Evolutionary conservation across 2,329 filamentous ascomycete species (phyloP).

Genomic region (Trichoderma breve): DNA sequence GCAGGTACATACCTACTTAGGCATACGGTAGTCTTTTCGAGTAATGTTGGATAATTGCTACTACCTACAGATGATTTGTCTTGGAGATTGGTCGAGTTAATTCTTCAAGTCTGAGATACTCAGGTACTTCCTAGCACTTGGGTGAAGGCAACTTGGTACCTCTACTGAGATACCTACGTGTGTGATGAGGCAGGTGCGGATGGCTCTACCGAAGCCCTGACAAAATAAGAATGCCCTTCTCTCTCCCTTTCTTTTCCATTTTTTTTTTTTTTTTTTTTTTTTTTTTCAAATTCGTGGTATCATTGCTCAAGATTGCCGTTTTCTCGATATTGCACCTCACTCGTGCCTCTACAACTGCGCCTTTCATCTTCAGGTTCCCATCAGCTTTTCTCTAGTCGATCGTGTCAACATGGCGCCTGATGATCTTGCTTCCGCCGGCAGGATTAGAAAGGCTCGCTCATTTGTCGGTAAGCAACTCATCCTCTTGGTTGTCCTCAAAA

Average conservation of each 20-base stretch:
- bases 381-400: background rate
- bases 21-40: background rate
- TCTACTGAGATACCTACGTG: background rate
- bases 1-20: background rate
- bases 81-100: background rate
- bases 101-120: background rate
- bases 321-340: background rate
- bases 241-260: no score
- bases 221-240: no score
- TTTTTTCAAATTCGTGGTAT: background rate
- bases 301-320: background rate
- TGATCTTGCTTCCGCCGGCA: conserved; percentile 21
- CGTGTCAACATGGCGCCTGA: conserved; percentile 24
- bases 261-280: no score
- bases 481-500: background rate
- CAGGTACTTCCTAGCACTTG: background rate
- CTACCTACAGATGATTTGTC: background rate
- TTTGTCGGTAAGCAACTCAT: conserved; percentile 21
- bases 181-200: background rate
- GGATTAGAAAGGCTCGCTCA: conserved; percentile 27
- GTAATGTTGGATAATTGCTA: background rate
- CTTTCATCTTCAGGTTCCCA: background rate
- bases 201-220: no score
- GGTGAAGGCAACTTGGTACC: background rate
- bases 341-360: no score